These are phyloP conservation scores for Hibiscus syriacus DNA, from an alignment of 345 rosid species.

Conservation along the genomic window DNA sequence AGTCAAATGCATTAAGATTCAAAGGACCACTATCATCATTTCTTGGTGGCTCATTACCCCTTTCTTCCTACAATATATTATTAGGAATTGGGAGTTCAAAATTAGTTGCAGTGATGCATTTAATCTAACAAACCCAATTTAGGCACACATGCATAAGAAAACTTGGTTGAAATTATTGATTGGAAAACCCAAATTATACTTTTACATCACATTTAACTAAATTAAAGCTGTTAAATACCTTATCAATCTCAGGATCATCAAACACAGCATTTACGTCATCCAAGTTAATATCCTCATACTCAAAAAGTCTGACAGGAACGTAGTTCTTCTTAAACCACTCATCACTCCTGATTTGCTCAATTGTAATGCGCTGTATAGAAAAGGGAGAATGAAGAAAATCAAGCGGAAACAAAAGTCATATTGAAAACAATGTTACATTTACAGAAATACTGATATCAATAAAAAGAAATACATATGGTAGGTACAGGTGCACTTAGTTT, in stretches of 20 bases:
- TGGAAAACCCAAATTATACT: not conserved
- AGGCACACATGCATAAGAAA: not conserved
- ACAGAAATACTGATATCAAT: not conserved
- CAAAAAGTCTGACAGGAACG: slow-evolving; percentile 61
- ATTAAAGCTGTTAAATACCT: slow-evolving; percentile 11
- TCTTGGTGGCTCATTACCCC: slow-evolving; percentile 36
- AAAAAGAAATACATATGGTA: not conserved
- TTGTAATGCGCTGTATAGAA: slow-evolving; percentile 64
- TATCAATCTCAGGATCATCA: slow-evolving; percentile 76
- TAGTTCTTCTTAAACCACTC: slow-evolving; percentile 76
- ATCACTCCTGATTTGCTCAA: slow-evolving; percentile 65
- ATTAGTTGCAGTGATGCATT: not conserved
- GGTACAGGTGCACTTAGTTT: not conserved
- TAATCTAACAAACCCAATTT: not conserved
- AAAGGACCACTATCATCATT: slow-evolving; percentile 66
- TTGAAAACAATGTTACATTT: slow-evolving; percentile 1
- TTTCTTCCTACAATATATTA: slow-evolving; percentile 43
- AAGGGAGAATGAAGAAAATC: slow-evolving; percentile 7
- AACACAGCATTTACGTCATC: slow-evolving; percentile 93
- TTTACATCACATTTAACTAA: not conserved
- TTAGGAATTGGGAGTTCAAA: slow-evolving; percentile 1
- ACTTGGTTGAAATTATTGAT: not conserved
- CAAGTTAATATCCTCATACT: slow-evolving; percentile 82
- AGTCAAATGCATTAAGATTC: slow-evolving; percentile 88
- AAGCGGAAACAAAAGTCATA: slow-evolving; percentile 7